These are phyloP conservation scores for Trypanosoma cruzi DNA, from an alignment of 208 protist genomes.

Conservation along the genomic window DNA sequence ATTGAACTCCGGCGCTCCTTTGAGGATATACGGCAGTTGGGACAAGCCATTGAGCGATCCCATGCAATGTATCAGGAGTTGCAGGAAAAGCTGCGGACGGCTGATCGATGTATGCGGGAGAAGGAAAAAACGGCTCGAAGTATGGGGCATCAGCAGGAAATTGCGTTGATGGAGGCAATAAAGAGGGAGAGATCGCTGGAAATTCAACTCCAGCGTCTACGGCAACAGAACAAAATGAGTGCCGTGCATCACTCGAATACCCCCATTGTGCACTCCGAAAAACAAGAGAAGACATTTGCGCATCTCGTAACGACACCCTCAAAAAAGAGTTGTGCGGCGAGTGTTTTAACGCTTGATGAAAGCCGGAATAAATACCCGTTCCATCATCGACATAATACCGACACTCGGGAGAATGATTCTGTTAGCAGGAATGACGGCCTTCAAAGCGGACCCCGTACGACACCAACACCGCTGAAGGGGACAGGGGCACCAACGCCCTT, in stretches of 20 bases:
- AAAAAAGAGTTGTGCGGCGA: not conserved
- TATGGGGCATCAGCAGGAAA: not conserved
- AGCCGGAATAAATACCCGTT: not conserved
- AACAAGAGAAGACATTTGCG: not conserved
- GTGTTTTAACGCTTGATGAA: not conserved
- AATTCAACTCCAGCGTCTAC: not conserved
- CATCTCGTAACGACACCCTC: constrained; percentile 9
- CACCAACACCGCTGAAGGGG: not conserved
- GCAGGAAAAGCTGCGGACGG: constrained; percentile 2
- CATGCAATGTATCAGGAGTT: not conserved
- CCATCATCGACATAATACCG: not conserved
- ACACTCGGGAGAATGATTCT: not conserved
- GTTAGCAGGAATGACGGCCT: not conserved
- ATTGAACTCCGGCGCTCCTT: constrained; percentile 23
- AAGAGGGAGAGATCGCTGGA: constrained; percentile 14
- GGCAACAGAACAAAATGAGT: not conserved
- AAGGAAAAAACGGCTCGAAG: not conserved
- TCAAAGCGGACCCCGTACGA: not conserved
- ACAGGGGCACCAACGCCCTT: not conserved
- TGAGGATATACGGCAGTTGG: constrained; percentile 22
- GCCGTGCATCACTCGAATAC: not conserved
- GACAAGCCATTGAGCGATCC: not conserved
- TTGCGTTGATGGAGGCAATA: constrained; percentile 7
- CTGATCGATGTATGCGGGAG: not conserved
- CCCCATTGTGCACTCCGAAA: not conserved